Base-by-base conservation (phyloP, 2,329 filamentous ascomycete species). In the Venturia asperata region DNA sequence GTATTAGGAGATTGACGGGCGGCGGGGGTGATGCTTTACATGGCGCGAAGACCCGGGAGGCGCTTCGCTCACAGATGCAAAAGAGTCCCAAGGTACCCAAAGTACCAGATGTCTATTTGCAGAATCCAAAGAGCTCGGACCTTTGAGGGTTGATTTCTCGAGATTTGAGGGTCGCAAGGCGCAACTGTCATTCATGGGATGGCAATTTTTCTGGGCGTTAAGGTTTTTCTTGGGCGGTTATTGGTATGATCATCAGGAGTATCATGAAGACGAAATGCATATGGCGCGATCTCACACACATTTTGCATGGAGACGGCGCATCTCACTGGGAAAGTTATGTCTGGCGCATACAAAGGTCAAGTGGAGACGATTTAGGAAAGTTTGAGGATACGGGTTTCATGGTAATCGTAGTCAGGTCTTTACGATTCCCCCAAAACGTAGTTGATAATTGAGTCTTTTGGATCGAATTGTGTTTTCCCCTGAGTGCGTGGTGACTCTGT, bases 1-100 rank as follows among this genome's bases (percentile, higher is more conserved):
- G 85, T 10, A 83, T 88, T 78, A 77, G 86, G 7, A 77, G 86
- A 64, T 77, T 89, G 64, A 88, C 87, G 2, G 85, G 86, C 11
- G 82, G 83, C 49, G 73, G 76, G 5, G 74, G 75, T 0, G 75
- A 77, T 52, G 74, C 72, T 11, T 76, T 74, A 62, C 78, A 80
- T 34, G 72, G 73, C 15, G 69, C 76, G 13, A 75, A 74, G 65
- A 72, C 72, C 19, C 67, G 76, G 63, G 75, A 76, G 13, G 72
- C 72, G 11, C 71, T 77, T 19, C 56, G 66, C 42, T 66, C 69
- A 64, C 71, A 71, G 27, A 65, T 76, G 45, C 72, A 75, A 64
- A 77, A 77, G 71, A 78, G 77, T 66, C 80, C 79, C 3, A 76
- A 77, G 67, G 78, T 81, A 15, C 80, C 80, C 1, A 80, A 78